A percentile compares a stretch with the other conserved stretches of the same genome.
These are phyloP conservation scores for Zygosaccharomyces kombuchaensis DNA, from an alignment of 805 yeast genomes.

Conservation along the genomic window DNA sequence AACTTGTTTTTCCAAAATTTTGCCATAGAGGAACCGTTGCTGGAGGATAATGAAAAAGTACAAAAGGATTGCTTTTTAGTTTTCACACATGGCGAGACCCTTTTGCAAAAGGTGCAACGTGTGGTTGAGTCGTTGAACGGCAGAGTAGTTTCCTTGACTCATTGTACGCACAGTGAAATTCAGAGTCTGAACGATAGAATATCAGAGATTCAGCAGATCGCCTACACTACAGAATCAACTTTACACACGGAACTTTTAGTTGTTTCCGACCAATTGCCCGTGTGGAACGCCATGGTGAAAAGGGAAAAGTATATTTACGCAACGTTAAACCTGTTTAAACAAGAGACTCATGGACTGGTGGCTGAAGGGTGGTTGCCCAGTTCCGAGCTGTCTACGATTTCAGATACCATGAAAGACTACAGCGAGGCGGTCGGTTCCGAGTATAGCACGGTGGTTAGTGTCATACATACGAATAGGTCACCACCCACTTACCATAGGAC, in stretches of 20 bases:
- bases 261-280: slow-evolving; percentile 66
- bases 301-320: slow-evolving; percentile 82
- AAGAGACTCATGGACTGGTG: slow-evolving; percentile 76
- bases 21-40: slow-evolving; percentile 65
- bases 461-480: slow-evolving; percentile 68
- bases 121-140: slow-evolving; percentile 92
- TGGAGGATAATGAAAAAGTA: slow-evolving; percentile 51
- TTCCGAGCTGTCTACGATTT: slow-evolving; percentile 64
- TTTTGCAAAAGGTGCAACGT: slow-evolving; percentile 67
- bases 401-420: slow-evolving; percentile 54
- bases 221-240: slow-evolving; percentile 62
- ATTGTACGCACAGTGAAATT: slow-evolving; percentile 38
- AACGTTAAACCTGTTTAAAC: slow-evolving; percentile 72
- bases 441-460: slow-evolving; percentile 52
- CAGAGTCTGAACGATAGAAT: slow-evolving; percentile 44
- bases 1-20: slow-evolving; percentile 73
- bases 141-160: slow-evolving; percentile 45
- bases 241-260: slow-evolving; percentile 73
- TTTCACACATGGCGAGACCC: slow-evolving; percentile 83
- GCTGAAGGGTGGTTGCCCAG: slow-evolving; percentile 98
- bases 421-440: slow-evolving; percentile 33
- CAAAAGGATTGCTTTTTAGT: slow-evolving; percentile 82
- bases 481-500: slow-evolving; percentile 95
- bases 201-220: slow-evolving; percentile 54
- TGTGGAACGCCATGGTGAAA: slow-evolving; percentile 65